Conservation (phyloP, 2,329 filamentous ascomycete genomes). For the Cytospora piceae region DNA sequence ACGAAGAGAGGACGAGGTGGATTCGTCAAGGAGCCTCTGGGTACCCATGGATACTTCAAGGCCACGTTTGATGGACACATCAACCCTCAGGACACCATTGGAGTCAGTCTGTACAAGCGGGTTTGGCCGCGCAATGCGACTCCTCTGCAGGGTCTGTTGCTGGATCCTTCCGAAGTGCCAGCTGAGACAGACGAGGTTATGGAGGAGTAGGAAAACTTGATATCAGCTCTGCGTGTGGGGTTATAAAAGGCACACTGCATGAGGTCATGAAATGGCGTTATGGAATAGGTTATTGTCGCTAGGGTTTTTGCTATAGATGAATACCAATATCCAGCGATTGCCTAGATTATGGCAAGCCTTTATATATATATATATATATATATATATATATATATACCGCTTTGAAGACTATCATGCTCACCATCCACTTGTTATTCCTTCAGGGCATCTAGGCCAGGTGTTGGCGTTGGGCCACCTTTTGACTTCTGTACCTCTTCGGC, state of each 20-base stretch:
- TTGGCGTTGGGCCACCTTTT: slow-evolving; percentile 61
- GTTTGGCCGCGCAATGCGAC: slow-evolving; percentile 76
- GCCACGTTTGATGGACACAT: slow-evolving; percentile 95
- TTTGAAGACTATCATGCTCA: not conserved
- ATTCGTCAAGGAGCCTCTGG: slow-evolving; percentile 90
- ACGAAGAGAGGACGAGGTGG: slow-evolving; percentile 86
- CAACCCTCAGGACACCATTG: slow-evolving; percentile 93
- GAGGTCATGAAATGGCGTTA: slow-evolving; percentile 28
- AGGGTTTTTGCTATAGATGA: slow-evolving; percentile 17
- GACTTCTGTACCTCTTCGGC: slow-evolving; percentile 65
- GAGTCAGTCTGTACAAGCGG: slow-evolving; percentile 85
- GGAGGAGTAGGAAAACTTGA: slow-evolving; percentile 44
- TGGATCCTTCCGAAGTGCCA: slow-evolving; percentile 39
- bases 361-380: not conserved
- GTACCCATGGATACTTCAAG: slow-evolving; percentile 99
- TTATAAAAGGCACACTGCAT: slow-evolving; percentile 5
- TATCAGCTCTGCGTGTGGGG: slow-evolving; percentile 24
- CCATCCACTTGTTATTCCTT: not conserved
- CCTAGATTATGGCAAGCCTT: slow-evolving; percentile 4
- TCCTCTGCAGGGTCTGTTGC: slow-evolving; percentile 48
- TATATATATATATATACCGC: not conserved
- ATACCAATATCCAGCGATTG: slow-evolving; percentile 11
- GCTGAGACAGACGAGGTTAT: slow-evolving; percentile 41
- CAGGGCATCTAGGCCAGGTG: slow-evolving; percentile 54
- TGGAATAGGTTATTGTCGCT: slow-evolving; percentile 18